Conservation (phyloP, 1,284 basidiomycete genomes). For the Apiotrichum gracile region DNA sequence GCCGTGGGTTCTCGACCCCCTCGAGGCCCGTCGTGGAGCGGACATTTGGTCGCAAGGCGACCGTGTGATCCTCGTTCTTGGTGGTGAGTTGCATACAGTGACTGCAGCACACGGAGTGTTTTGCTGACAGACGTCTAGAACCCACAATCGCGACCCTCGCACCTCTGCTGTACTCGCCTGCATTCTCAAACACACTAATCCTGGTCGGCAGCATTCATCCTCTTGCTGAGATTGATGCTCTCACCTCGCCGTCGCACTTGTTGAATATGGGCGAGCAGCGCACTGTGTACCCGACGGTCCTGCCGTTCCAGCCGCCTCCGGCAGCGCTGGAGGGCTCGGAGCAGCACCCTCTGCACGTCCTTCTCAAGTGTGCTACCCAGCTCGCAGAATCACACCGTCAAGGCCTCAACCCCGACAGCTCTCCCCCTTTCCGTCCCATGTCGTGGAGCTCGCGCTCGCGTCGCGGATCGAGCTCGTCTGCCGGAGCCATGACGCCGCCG, state of each 20-base stretch:
- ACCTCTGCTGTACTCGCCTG: constrained; percentile 31
- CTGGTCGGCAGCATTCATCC: constrained; percentile 27
- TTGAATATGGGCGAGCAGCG: constrained; percentile 14
- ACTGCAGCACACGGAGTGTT: neutral
- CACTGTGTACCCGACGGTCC: constrained; percentile 32
- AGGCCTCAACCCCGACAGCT: neutral
- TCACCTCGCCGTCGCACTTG: constrained; percentile 31
- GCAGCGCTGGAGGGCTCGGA: neutral
- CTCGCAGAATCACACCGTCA: constrained; percentile 25
- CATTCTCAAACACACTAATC: constrained; percentile 30
- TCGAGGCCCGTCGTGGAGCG: constrained; percentile 20
- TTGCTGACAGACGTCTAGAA: neutral
- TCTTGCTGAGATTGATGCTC: constrained; percentile 28
- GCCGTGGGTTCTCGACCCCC: constrained; percentile 27
- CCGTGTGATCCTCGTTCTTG: constrained; percentile 31
- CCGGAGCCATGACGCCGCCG: constrained; percentile 6
- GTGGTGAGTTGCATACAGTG: constrained; percentile 20
- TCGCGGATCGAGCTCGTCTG: constrained; percentile 10
- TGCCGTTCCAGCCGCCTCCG: constrained; percentile 22
- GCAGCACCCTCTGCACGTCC: constrained; percentile 18
- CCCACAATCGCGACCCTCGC: constrained; percentile 15
- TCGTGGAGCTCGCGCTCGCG: constrained; percentile 6
- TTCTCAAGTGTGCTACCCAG: constrained; percentile 23
- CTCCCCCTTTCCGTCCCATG: neutral
- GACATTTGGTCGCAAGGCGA: constrained; percentile 23